Base-by-base conservation (phyloP, 495 filamentous ascomycete species). In the Podospora pseudoanserina region DNA sequence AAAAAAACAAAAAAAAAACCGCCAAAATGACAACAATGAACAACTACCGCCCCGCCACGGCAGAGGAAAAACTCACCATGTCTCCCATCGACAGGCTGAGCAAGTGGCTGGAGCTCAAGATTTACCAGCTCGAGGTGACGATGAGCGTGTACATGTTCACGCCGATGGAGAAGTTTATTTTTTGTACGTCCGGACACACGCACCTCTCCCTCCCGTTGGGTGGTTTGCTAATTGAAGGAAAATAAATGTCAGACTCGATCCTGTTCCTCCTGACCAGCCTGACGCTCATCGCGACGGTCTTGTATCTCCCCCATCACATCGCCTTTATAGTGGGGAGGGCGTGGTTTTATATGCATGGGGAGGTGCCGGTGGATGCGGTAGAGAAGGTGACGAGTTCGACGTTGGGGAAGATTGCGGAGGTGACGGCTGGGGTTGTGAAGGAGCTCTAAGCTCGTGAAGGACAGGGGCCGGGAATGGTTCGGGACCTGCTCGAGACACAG, bases 221-320 rank as follows among this genome's bases (percentile, higher is more conserved):
- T 27, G 11, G 56, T 3, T 59, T 20, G 30, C 60, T 30, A 62
- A 62, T 30, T 7, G 1, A 6, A 7, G 30, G 15, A 2, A 5
- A 9, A 16, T 18, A 15, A 7, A 30, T 27, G n/a, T 39, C 70
- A 99, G 95, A 97, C 84, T 93, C 91, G 11, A 85, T 97, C 76
- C 84, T 97, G 75, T 93, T 99, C 80, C 88, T 96, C 73, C 88
- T 96, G 74, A 78, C 92, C 78, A 88, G 87, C 71, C 89, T 98
- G 84, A 87, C 96, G 74, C 84, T 93, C 69, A 90, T 93, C 72
- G 95, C 91, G 66, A 87, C 87, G 71, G 90, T 90, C 57, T 86
- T 98, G 68, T 99, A 99, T 82, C 90, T 99, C 20, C 95, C 95
- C 23, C 89, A 94, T 68, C 95, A 98, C 78, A 77, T 98, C 73